Percentiles rank a stretch among this genome's conserved stretches.
These are phyloP conservation scores for Deuterostichococcus epilithicus DNA, from an alignment of 139 green algal genomes.

Conservation along the genomic window DNA sequence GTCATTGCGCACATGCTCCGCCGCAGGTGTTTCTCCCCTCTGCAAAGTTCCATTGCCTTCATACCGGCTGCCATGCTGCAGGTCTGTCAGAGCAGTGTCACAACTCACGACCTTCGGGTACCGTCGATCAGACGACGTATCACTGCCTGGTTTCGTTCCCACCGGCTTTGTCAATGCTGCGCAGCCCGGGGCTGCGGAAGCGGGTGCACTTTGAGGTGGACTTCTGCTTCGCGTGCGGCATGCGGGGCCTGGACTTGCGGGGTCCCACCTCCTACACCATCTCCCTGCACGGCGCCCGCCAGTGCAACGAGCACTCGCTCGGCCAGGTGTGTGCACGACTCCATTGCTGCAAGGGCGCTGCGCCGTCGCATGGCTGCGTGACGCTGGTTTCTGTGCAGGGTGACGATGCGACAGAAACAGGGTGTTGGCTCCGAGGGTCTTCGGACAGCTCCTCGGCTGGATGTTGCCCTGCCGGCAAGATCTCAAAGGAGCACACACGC, in stretches of 20 bases:
- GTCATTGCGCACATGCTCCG: neutral
- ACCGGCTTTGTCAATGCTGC: neutral
- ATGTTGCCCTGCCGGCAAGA: no score
- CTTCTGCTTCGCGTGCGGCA: conserved; percentile 20
- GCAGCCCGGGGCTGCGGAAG: neutral
- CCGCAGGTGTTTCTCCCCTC: neutral
- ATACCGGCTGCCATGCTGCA: no score
- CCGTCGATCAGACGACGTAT: no score
- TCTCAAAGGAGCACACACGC: no score
- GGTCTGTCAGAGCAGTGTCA: no score
- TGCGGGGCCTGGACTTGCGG: conserved; percentile 13
- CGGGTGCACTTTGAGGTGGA: conserved; percentile 13
- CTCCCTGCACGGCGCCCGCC: neutral
- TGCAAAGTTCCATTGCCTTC: no score
- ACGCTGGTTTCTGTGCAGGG: neutral
- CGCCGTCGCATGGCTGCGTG: neutral
- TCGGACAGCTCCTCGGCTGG: no score
- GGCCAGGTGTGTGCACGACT: no score
- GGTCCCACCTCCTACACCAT: neutral
- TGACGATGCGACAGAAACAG: neutral
- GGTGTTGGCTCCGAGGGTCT: neutral
- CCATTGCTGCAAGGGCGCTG: no score
- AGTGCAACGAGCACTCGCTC: neutral
- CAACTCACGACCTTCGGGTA: no score
- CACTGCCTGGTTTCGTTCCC: no score